Evolutionary conservation across 2,329 filamentous ascomycete genomes (phyloP).

Genomic region (Cytospora piceicola): DNA sequence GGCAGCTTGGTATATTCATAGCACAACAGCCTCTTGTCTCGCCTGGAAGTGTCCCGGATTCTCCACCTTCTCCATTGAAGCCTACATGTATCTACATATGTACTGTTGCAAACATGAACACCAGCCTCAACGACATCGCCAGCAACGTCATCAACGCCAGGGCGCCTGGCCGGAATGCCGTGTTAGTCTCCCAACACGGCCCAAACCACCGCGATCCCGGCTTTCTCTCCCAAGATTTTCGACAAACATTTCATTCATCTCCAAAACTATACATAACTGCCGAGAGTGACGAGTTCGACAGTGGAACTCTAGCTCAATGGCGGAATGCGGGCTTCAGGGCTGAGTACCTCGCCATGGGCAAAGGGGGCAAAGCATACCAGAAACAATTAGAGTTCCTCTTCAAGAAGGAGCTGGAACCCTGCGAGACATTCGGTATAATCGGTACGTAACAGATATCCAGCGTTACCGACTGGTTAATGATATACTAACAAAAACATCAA

Average conservation of each 20-base stretch:
- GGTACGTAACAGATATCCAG: constrained; percentile 37
- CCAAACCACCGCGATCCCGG: constrained; percentile 46
- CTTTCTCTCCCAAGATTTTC: constrained; percentile 48
- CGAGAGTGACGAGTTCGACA: constrained; percentile 48
- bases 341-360: constrained; percentile 47
- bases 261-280: constrained; percentile 49
- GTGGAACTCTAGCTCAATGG: constrained; percentile 44
- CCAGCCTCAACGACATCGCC: constrained; percentile 10
- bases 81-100: no score
- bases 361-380: constrained; percentile 41
- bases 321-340: constrained; percentile 48
- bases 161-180: constrained; percentile 21
- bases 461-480: fast-evolving
- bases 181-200: constrained; percentile 32
- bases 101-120: background rate
- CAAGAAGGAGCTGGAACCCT: constrained; percentile 42
- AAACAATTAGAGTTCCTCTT: constrained; percentile 42
- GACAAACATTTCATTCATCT: constrained; percentile 33
- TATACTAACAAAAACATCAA: background rate
- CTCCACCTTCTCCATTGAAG: background rate
- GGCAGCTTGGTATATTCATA: background rate
- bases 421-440: constrained; percentile 49
- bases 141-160: constrained; percentile 14
- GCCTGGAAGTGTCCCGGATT: background rate
- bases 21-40: background rate